Base-by-base conservation (phyloP, 177 flowering plant species). In the Vitis hybrid region DNA sequence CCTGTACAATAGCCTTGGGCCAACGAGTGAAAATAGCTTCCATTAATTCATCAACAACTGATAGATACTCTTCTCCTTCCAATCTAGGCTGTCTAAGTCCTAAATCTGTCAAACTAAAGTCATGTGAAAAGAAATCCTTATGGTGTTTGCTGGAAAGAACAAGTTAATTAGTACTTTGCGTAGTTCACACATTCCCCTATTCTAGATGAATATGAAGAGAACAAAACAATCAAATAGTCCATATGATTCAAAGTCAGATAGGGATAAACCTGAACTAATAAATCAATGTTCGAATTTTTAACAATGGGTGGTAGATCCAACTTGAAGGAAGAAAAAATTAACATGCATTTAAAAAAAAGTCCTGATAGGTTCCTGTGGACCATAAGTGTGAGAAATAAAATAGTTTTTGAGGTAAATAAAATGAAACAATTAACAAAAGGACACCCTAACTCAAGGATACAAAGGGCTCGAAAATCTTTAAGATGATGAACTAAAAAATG, bases 1-100 rank as follows among this genome's bases (percentile, higher is more conserved):
- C 99, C 94, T 96, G 99, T 65, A 96, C 90, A 71, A 96, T 79
- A 70, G 99, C 97, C 82, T 94, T 96, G 51, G 99, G 99, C 98
- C 98, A 96, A 56, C 99, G 95, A 39, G 86, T 79, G 74, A 51
- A 73, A 76, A 89, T 90, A 76, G 99, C 97, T 87, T 96, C 99
- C 98, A 96, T 89, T 76, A 96, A 89, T 80, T 96, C 99, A 86
- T 94, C 99, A 76, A 96, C 90, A 66, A 94, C 83, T 21, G 87
- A 74, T 48, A 94, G 74, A 80, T 96, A 96, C 75, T 94, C 99
- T 73, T 94, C 99, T 70, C 98, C 99, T 83, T 96, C 99, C 77
- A 96, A 78, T 75, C 99, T 85, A 68, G 93, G 98, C 65, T 90
- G 91, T 49, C 99, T 82, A 58, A 92, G 69, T 82, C 99, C 99